These are phyloP conservation scores for Cocos nucifera DNA, from an alignment of 176 grass and related monocot genomes.

Conservation along the genomic window DNA sequence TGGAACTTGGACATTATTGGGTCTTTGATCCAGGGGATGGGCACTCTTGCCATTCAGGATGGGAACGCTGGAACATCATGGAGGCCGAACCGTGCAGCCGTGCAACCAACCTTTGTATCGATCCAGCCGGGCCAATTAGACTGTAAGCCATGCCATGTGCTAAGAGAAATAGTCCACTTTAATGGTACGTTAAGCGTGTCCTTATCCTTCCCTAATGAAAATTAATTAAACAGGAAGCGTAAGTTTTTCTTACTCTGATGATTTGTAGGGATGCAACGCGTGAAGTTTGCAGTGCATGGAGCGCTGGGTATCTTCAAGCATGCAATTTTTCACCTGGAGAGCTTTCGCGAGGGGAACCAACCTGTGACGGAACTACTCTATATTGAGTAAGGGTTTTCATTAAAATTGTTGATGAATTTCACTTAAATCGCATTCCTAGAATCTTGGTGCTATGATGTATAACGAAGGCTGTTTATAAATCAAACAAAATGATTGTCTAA, in stretches of 20 bases:
- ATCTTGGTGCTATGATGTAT: too few species aligned
- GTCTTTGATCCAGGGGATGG: not conserved
- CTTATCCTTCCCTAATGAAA: not conserved
- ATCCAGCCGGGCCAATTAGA: constrained; percentile 21
- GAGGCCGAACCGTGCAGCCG: not conserved
- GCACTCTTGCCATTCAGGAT: constrained; percentile 1
- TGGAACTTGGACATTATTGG: not conserved
- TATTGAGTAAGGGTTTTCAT: constrained; percentile 15
- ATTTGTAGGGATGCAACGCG: constrained; percentile 1
- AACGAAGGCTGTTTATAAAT: not conserved
- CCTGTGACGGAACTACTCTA: constrained; percentile 13
- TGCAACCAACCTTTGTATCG: constrained; percentile 9
- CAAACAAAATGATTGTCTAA: too few species aligned
- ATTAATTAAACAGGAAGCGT: too few species aligned
- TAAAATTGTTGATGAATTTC: too few species aligned
- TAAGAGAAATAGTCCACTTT: constrained; percentile 21
- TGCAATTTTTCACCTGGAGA: constrained; percentile 29
- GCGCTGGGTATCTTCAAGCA: constrained; percentile 18
- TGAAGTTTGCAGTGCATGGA: constrained; percentile 23
- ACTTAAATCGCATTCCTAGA: too few species aligned
- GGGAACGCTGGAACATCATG: constrained; percentile 3
- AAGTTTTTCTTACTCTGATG: not conserved
- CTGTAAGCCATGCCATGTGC: constrained; percentile 12
- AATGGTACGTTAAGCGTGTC: constrained; percentile 4
- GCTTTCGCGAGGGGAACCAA: not conserved